These are phyloP conservation scores for Fraxinus excelsior DNA, from an alignment of 257 asterid genomes.

Conservation along the genomic window DNA sequence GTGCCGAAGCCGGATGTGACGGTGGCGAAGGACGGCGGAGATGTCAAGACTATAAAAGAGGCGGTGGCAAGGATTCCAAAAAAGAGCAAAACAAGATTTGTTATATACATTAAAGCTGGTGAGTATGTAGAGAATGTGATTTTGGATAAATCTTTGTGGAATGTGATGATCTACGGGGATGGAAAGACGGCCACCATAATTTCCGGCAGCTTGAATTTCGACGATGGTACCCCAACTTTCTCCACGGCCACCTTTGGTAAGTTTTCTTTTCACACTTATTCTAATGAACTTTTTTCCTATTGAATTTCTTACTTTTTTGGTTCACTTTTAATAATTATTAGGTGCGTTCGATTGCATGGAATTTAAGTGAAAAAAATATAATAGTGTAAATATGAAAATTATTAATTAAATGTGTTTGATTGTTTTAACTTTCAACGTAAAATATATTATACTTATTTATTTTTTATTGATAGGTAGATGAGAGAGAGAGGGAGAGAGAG, in stretches of 20 bases:
- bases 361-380: no score
- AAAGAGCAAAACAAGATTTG: conserved; percentile 49
- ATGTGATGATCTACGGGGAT: conserved; percentile 78
- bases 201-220: conserved; percentile 46
- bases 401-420: no score
- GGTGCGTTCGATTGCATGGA: no score
- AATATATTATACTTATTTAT: no score
- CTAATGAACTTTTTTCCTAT: no score
- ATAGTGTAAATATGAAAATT: no score
- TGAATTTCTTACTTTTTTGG: no score
- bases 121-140: conserved; percentile 54
- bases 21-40: conserved; percentile 68
- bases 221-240: conserved; percentile 59
- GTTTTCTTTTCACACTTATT: no score
- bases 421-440: no score
- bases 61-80: conserved; percentile 60
- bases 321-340: no score
- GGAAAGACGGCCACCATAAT: conserved; percentile 53
- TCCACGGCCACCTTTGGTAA: neutral
- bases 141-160: conserved; percentile 61
- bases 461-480: no score
- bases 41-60: conserved; percentile 40
- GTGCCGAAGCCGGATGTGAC: conserved; percentile 51
- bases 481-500: no score
- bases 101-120: conserved; percentile 63